These are phyloP conservation scores for Aspergillus intermedius DNA, from an alignment of 2,329 filamentous ascomycete species.

Conservation along the genomic window DNA sequence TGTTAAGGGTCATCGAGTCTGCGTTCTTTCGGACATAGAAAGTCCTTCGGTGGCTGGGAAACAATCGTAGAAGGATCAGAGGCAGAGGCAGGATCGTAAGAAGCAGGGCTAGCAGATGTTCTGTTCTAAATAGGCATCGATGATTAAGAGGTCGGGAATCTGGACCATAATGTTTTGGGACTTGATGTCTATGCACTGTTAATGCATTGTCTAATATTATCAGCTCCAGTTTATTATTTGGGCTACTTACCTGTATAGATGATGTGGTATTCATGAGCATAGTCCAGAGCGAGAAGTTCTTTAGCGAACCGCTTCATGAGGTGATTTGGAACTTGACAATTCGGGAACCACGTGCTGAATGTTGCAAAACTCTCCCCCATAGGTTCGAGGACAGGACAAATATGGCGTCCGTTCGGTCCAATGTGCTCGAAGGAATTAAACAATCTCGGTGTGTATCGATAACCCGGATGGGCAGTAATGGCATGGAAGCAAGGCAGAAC, in stretches of 20 bases:
- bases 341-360: constrained; percentile 15
- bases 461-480: constrained; percentile 13
- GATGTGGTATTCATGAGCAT: constrained; percentile 19
- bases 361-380: constrained; percentile 18
- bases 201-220: constrained; percentile 2
- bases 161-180: constrained; percentile 20
- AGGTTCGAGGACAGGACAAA: constrained; percentile 23
- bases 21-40: constrained; percentile 3
- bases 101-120: constrained; percentile 6
- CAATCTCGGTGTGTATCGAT: constrained; percentile 11
- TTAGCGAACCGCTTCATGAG: constrained; percentile 14
- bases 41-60: constrained; percentile 4
- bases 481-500: too few species aligned
- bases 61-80: constrained; percentile 2
- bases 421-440: constrained; percentile 20
- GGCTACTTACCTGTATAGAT: constrained; percentile 19
- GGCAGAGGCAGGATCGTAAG: constrained; percentile 1
- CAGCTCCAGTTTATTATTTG: neutral
- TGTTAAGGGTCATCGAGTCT: constrained; percentile 6
- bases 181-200: constrained; percentile 16
- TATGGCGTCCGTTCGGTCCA: constrained; percentile 23
- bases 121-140: neutral
- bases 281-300: constrained; percentile 22
- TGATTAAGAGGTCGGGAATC: constrained; percentile 9
- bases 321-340: constrained; percentile 16